Percentiles rank a stretch among this genome's conserved stretches.
Evolutionary conservation across 441 rosid genomes (phyloP).

Genomic region (Geranium incanum): DNA sequence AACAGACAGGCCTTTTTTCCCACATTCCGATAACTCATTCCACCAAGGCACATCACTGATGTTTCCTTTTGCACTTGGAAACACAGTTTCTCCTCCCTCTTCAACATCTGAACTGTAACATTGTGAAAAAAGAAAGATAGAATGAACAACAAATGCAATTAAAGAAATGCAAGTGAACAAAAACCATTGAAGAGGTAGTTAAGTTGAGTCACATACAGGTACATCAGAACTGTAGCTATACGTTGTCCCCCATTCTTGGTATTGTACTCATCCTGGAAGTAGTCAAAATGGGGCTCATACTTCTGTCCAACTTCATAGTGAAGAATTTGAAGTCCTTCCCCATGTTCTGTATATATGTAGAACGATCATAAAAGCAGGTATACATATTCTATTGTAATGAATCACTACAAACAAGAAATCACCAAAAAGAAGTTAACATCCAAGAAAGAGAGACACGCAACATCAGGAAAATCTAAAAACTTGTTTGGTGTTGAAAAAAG

Average conservation of each 20-base stretch:
- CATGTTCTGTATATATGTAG: constrained; percentile 51
- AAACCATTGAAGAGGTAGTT: constrained; percentile 3
- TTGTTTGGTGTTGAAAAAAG: no score
- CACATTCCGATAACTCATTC: constrained; percentile 81
- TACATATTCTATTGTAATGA: background rate
- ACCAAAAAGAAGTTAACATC: background rate
- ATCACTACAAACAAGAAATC: background rate
- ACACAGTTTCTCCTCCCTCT: constrained; percentile 97
- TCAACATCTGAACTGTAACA: constrained; percentile 83
- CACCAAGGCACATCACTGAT: constrained; percentile 76
- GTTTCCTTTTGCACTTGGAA: constrained; percentile 71
- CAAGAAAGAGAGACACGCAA: background rate
- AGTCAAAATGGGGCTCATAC: constrained; percentile 84
- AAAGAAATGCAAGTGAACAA: background rate
- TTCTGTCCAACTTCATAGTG: constrained; percentile 29
- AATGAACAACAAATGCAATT: background rate
- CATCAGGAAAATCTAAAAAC: background rate
- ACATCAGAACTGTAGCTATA: constrained; percentile 90
- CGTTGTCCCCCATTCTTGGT: constrained; percentile 88
- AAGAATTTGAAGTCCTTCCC: constrained; percentile 89
- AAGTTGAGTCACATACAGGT: constrained; percentile 50
- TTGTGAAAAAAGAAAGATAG: constrained; percentile 12
- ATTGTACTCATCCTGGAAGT: constrained; percentile 73
- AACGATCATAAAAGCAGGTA: constrained; percentile 16
- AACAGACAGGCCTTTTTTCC: constrained; percentile 65